Conservation (phyloP, 768 basidiomycete genomes). For the Lactarius hengduanensis region DNA sequence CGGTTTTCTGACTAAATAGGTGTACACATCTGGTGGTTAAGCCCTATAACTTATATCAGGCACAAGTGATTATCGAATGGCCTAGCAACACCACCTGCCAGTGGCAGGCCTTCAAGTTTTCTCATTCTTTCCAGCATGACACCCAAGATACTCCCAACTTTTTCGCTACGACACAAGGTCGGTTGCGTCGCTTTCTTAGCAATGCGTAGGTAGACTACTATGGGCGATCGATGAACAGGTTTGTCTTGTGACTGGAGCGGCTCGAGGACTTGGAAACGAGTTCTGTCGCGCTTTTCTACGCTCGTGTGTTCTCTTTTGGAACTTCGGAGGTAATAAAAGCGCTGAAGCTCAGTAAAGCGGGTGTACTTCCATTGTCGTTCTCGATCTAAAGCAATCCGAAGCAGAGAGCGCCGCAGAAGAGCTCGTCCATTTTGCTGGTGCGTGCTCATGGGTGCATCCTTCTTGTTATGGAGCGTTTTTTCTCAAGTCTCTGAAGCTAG, state of each 20-base stretch:
- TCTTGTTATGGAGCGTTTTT: slow-evolving; percentile 29
- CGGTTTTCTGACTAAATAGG: background rate
- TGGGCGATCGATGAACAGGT: slow-evolving; percentile 47
- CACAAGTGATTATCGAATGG: too few species aligned
- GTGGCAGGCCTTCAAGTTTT: background rate
- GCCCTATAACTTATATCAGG: too few species aligned
- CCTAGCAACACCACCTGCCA: too few species aligned
- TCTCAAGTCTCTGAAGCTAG: slow-evolving; percentile 45
- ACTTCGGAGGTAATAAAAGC: background rate
- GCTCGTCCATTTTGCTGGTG: slow-evolving; percentile 54
- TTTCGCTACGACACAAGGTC: slow-evolving; percentile 81
- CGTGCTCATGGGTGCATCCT: slow-evolving; percentile 36
- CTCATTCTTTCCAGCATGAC: slow-evolving; percentile 7
- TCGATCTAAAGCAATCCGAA: slow-evolving; percentile 77
- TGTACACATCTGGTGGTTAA: background rate
- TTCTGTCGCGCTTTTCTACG: slow-evolving; percentile 89
- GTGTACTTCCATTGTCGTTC: slow-evolving; percentile 72
- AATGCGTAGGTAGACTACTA: background rate
- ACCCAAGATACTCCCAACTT: slow-evolving; percentile 61
- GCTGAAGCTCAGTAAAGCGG: slow-evolving; percentile 49
- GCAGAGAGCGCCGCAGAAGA: slow-evolving; percentile 67
- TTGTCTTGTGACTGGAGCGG: slow-evolving; percentile 91
- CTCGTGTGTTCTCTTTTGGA: slow-evolving; percentile 51
- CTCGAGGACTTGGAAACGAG: slow-evolving; percentile 85
- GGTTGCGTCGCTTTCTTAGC: slow-evolving; percentile 20